Evolutionary conservation across 2,329 filamentous ascomycete species (phyloP).

Genomic region (Gaeumannomyces tritici): DNA sequence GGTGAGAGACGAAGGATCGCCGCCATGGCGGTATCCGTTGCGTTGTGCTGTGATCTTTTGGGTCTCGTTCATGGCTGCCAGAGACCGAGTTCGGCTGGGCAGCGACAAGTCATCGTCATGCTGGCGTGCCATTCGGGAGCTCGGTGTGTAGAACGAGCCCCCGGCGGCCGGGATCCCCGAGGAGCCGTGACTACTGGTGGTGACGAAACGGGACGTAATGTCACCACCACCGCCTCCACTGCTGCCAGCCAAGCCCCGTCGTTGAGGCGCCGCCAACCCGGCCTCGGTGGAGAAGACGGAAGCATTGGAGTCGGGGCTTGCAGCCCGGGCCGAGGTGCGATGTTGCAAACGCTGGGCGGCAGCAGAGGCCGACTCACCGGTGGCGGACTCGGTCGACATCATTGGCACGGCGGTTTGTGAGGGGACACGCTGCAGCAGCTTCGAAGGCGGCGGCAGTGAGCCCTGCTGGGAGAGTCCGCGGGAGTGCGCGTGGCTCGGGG

Average conservation of each 20-base stretch:
- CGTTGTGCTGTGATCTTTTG: neutral
- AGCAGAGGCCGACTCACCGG: constrained; percentile 26
- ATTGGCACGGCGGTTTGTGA: constrained; percentile 53
- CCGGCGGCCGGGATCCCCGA: constrained; percentile 39
- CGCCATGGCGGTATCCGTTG: neutral
- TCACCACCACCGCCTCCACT: constrained; percentile 33
- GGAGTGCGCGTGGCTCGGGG: neutral
- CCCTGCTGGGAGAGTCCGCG: neutral
- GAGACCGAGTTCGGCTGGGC: constrained; percentile 30
- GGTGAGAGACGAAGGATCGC: constrained; percentile 7
- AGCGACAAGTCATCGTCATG: constrained; percentile 6
- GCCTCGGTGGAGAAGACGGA: constrained; percentile 12
- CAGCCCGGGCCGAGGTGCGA: neutral
- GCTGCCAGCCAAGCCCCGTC: constrained; percentile 23
- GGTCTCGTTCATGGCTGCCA: constrained; percentile 20
- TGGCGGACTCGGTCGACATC: constrained; percentile 52
- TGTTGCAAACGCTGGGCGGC: constrained; percentile 16
- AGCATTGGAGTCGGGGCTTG: constrained; percentile 11
- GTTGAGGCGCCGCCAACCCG: constrained; percentile 5
- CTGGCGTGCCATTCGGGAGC: constrained; percentile 5
- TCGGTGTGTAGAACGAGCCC: constrained; percentile 38
- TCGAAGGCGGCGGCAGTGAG: constrained; percentile 20
- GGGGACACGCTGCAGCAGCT: constrained; percentile 48
- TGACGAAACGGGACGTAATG: constrained; percentile 52
- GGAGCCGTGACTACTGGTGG: constrained; percentile 24